These are phyloP conservation scores for Rhodotorula graminis DNA, from an alignment of 768 basidiomycete species.

Conservation along the genomic window DNA sequence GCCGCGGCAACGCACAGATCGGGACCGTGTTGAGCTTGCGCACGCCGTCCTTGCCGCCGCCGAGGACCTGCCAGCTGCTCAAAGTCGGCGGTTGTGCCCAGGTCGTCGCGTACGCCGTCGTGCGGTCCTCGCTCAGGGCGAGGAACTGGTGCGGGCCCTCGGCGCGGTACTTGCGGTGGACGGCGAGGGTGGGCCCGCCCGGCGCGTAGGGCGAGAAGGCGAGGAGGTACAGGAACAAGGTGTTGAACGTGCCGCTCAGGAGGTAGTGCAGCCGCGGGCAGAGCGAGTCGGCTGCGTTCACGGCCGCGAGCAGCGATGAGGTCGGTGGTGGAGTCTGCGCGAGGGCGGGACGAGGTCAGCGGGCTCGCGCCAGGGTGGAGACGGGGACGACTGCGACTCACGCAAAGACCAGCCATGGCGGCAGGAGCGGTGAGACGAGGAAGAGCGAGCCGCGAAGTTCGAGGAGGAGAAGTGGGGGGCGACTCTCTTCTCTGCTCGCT, in stretches of 20 bases:
- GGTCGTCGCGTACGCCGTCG: constrained; percentile 41
- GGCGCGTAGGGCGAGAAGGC: constrained; percentile 39
- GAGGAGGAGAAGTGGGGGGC: too few relatives aligned
- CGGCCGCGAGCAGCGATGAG: neutral
- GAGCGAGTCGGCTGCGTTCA: neutral
- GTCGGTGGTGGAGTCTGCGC: constrained; percentile 5
- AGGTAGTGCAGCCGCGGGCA: constrained; percentile 30
- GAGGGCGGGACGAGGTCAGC: neutral
- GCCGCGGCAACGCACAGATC: constrained; percentile 30
- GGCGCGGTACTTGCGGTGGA: constrained; percentile 25
- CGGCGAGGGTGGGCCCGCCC: constrained; percentile 16
- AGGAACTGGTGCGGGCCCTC: constrained; percentile 44
- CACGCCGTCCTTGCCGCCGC: constrained; percentile 9
- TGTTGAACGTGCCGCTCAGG: constrained; percentile 43
- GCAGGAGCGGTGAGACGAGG: too few relatives aligned
- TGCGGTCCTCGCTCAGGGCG: constrained; percentile 31
- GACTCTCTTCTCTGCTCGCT: too few relatives aligned
- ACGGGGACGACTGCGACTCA: neutral
- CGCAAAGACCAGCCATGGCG: neutral
- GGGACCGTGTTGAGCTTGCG: constrained; percentile 32
- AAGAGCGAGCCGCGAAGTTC: too few relatives aligned
- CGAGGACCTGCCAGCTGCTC: constrained; percentile 40
- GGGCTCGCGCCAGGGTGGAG: too few relatives aligned
- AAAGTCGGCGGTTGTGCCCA: constrained; percentile 41
- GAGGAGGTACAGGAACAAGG: constrained; percentile 44